Percentiles rank a stretch among this genome's conserved stretches.
Evolutionary conservation across 176 grass and related monocot species (phyloP).

Genomic region (Tillandsia leiboldiana): DNA sequence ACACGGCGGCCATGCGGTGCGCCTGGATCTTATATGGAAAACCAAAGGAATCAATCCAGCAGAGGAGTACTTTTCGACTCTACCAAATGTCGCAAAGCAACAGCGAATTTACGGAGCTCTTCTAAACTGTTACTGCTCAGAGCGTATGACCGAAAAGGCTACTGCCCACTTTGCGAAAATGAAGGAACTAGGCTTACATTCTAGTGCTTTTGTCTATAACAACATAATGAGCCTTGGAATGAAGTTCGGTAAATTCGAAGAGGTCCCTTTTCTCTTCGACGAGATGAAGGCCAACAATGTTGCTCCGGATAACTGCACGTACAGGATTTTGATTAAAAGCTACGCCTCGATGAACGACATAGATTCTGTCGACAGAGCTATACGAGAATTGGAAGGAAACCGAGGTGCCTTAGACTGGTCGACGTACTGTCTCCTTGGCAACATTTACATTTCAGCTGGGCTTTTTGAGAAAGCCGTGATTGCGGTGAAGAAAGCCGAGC

Average conservation of each 20-base stretch:
- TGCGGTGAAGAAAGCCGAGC: slow-evolving; percentile 9
- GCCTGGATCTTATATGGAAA: too few relatives aligned
- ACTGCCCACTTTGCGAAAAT: slow-evolving; percentile 3
- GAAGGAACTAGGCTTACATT: not conserved
- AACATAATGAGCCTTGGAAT: slow-evolving; percentile 1
- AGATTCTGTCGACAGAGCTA: not conserved
- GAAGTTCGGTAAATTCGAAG: not conserved
- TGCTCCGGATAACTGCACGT: too few relatives aligned
- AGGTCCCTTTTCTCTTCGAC: too few relatives aligned
- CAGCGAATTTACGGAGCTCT: not conserved
- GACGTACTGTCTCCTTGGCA: slow-evolving; percentile 5
- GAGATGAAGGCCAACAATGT: too few relatives aligned
- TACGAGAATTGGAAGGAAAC: slow-evolving; percentile 3
- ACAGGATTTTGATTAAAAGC: too few relatives aligned
- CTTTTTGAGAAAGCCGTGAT: slow-evolving; percentile 4
- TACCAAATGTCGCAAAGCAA: not conserved
- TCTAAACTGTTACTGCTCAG: slow-evolving; percentile 4
- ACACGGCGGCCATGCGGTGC: too few relatives aligned
- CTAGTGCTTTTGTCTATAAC: not conserved
- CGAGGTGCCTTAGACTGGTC: slow-evolving; percentile 7
- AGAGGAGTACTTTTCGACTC: not conserved
- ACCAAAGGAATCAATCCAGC: too few relatives aligned
- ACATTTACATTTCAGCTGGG: slow-evolving; percentile 3
- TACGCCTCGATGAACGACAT: too few relatives aligned
- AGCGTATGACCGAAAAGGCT: not conserved